Evolutionary conservation across 1,284 basidiomycete species (phyloP).

Genomic region (Microbotryum saponariae): DNA sequence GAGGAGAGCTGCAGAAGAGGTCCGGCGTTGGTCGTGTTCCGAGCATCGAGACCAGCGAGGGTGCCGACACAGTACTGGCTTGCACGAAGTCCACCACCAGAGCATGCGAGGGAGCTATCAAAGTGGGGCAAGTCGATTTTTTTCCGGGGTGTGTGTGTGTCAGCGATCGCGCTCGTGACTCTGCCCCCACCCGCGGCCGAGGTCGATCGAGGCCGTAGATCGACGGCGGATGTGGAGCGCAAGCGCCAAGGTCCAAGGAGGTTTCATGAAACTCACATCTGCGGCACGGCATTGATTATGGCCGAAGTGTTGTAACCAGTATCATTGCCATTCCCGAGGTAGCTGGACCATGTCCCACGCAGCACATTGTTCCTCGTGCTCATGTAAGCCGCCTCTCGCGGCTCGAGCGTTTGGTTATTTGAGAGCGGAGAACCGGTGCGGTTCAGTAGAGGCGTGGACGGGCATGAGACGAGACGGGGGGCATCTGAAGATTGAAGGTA

Average conservation of each 20-base stretch:
- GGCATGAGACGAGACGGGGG: conserved; percentile 13
- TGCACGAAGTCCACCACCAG: conserved; percentile 49
- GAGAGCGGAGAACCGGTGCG: conserved; percentile 11
- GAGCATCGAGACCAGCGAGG: conserved; percentile 53
- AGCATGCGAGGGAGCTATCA: conserved; percentile 18
- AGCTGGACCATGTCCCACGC: conserved; percentile 7
- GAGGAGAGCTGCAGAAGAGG: conserved; percentile 58
- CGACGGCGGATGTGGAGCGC: too few relatives aligned
- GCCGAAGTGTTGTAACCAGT: conserved; percentile 19
- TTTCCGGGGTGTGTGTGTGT: background rate
- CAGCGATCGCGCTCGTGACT: too few relatives aligned
- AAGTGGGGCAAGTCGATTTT: background rate
- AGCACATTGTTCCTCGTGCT: conserved; percentile 3
- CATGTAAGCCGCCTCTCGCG: conserved; percentile 17
- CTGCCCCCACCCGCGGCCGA: too few relatives aligned
- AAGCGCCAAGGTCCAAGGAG: too few relatives aligned
- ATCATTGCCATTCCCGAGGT: conserved; percentile 16
- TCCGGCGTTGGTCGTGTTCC: conserved; percentile 52
- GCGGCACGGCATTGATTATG: background rate
- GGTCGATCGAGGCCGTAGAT: too few relatives aligned
- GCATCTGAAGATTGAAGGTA: conserved; percentile 13
- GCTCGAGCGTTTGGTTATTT: conserved; percentile 11
- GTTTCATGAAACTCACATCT: background rate
- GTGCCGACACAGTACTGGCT: conserved; percentile 56
- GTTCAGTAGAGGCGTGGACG: conserved; percentile 4